Evolutionary conservation across 2,329 filamentous ascomycete genomes (phyloP), one percentile per base, ranked within the genome.

Genomic region (Pseudocercospora pini-densiflorae): DNA sequence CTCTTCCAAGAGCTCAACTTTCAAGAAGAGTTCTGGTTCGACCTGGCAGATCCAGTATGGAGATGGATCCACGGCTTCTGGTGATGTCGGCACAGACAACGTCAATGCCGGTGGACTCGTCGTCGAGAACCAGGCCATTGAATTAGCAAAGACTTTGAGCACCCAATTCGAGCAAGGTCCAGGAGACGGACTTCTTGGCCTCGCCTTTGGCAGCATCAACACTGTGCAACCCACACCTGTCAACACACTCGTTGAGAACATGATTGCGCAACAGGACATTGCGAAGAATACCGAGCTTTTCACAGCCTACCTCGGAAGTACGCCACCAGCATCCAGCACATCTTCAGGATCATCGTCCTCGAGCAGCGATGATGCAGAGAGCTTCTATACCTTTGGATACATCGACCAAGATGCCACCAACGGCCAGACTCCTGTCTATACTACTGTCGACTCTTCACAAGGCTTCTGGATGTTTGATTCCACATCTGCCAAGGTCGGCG

Each of bases 301-400:
- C 79, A 91, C 89, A 0, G 87, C 84, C 16, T 87, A 87, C 64
- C 83, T 91, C 29, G 87, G 88, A 69, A 86, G 84, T 65, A 82
- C 81, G 74, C 82, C 85, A 27, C 85, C 88, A 71, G 65, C 57
- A 8, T 59, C 61, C 47, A 61, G 53, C 62, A 61, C 57, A 27
- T 58, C 62, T 9, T 19, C 36, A 10, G 59, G 59, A 53, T 24
- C 36, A 19, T 27, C 54, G 16, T 47, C 53, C 33, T 54, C 62
- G 16, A 57, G 21, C 29, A 49, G 51, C 49, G 61, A 19, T 27
- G 53, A 64, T 59, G 65, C 59, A 5, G 59, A 47, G 7, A 65
- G 62, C 62, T 92, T 92, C 80, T 92, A 90, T 79, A 92, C 90
- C 1, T 92, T 92, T 70, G 90, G 90, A 27, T 90, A 83, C 77